These are phyloP conservation scores for Cercospora zeina DNA, from an alignment of 2,329 filamentous ascomycete genomes.

Conservation along the genomic window DNA sequence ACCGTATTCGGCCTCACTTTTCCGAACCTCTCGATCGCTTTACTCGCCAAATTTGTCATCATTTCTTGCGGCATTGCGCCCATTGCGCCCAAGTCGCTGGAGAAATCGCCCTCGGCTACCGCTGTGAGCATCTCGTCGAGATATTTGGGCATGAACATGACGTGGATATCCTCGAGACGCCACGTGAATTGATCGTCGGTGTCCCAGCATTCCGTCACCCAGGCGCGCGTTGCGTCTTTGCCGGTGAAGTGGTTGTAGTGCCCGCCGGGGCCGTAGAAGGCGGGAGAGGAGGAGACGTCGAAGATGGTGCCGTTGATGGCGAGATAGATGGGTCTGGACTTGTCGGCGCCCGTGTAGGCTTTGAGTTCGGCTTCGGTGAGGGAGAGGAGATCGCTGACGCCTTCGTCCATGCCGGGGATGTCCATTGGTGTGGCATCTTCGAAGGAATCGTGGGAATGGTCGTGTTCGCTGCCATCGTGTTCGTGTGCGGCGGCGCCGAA, in stretches of 20 bases:
- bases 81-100: constrained; percentile 26
- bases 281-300: constrained; percentile 35
- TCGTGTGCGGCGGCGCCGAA: constrained; percentile 23
- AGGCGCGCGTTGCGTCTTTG: constrained; percentile 37
- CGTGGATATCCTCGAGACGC: constrained; percentile 33
- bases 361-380: constrained; percentile 33
- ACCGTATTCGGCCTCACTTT: constrained; percentile 26
- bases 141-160: constrained; percentile 36
- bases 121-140: constrained; percentile 34
- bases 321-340: constrained; percentile 35
- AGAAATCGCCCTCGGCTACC: constrained; percentile 25
- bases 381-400: constrained; percentile 12
- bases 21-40: constrained; percentile 34
- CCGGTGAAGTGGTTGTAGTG: constrained; percentile 38
- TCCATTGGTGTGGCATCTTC: background rate
- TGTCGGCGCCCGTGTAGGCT: constrained; percentile 33
- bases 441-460: constrained; percentile 1
- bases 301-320: constrained; percentile 39
- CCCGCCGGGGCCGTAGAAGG: constrained; percentile 39
- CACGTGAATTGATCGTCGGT: constrained; percentile 33
- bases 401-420: background rate
- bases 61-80: constrained; percentile 29
- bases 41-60: constrained; percentile 32
- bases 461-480: constrained; percentile 6
- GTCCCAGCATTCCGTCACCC: constrained; percentile 40